Evolutionary conservation across 202 grass and related monocot species (phyloP).

Genomic region (Schoenoplectus triqueter): DNA sequence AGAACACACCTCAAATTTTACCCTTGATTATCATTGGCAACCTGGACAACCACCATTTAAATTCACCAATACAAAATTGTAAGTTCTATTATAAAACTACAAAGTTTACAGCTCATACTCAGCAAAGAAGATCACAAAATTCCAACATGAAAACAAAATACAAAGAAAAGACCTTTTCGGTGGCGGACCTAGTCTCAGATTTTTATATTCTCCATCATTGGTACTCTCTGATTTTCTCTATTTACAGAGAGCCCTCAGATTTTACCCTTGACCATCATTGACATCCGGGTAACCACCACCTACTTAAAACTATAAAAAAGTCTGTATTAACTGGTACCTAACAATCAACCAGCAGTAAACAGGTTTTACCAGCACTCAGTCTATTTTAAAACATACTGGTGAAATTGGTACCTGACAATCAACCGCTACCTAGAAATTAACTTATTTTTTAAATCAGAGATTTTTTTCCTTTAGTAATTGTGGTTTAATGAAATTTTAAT

Average conservation of each 20-base stretch:
- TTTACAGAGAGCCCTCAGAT: slow-evolving; percentile 10
- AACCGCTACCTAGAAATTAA: neutral
- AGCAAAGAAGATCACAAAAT: neutral
- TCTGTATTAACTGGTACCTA: neutral
- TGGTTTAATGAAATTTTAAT: neutral
- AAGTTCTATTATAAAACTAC: neutral
- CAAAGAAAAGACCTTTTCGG: neutral
- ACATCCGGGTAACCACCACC: neutral
- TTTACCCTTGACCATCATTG: slow-evolving; percentile 25
- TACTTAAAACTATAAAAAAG: neutral
- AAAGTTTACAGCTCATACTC: neutral
- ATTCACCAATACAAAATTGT: neutral
- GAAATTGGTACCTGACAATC: neutral
- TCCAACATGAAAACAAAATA: neutral
- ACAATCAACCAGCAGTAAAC: neutral
- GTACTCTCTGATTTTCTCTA: neutral
- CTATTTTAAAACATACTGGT: neutral
- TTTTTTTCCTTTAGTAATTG: neutral
- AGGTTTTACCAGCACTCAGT: neutral
- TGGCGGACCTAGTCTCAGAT: slow-evolving; percentile 23
- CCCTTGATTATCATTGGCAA: slow-evolving; percentile 17
- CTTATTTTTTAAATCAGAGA: neutral
- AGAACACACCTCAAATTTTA: slow-evolving; percentile 19
- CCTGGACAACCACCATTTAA: neutral
- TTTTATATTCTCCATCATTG: neutral